These are phyloP conservation scores for Carnegiea gigantea DNA, from an alignment of 179 eudicot species.

Conservation along the genomic window DNA sequence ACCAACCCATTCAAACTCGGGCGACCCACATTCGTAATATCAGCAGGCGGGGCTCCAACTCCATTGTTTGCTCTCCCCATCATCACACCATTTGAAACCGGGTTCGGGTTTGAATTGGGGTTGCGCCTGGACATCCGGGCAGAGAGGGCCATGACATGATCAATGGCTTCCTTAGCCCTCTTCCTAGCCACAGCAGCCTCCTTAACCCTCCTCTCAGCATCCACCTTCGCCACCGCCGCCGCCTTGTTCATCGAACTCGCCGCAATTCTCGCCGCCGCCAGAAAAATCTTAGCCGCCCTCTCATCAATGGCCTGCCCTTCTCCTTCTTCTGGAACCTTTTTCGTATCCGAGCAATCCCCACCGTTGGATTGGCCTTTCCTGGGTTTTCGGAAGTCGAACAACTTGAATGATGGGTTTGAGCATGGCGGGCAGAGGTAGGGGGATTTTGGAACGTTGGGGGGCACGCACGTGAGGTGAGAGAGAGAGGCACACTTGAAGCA, in stretches of 20 bases:
- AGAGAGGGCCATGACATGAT: slow-evolving; percentile 41
- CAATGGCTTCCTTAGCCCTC: slow-evolving; percentile 74
- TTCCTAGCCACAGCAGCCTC: slow-evolving; percentile 71
- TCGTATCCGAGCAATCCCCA: slow-evolving; percentile 1
- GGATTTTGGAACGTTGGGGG: slow-evolving; percentile 31
- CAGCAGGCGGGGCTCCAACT: neutral
- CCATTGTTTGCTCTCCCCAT: neutral
- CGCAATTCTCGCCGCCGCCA: slow-evolving; percentile 63
- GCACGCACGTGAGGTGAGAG: slow-evolving; percentile 58
- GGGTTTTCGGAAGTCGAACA: slow-evolving; percentile 40
- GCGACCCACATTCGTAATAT: neutral
- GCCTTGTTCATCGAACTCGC: slow-evolving; percentile 53
- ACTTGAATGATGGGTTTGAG: slow-evolving; percentile 39
- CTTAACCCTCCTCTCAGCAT: slow-evolving; percentile 64
- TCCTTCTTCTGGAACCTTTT: neutral
- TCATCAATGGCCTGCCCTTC: slow-evolving; percentile 34
- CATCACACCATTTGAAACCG: slow-evolving; percentile 15
- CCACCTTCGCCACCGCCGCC: slow-evolving; percentile 39
- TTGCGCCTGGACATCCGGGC: slow-evolving; percentile 15
- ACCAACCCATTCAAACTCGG: neutral
- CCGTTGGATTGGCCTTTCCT: neutral
- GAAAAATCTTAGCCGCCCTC: slow-evolving; percentile 41
- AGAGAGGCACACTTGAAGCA: slow-evolving; percentile 60
- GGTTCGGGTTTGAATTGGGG: neutral
- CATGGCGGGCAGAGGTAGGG: slow-evolving; percentile 71